Evolutionary conservation across 169 alveolate genomes (phyloP).

Genomic region (Eimeria tenella): DNA sequence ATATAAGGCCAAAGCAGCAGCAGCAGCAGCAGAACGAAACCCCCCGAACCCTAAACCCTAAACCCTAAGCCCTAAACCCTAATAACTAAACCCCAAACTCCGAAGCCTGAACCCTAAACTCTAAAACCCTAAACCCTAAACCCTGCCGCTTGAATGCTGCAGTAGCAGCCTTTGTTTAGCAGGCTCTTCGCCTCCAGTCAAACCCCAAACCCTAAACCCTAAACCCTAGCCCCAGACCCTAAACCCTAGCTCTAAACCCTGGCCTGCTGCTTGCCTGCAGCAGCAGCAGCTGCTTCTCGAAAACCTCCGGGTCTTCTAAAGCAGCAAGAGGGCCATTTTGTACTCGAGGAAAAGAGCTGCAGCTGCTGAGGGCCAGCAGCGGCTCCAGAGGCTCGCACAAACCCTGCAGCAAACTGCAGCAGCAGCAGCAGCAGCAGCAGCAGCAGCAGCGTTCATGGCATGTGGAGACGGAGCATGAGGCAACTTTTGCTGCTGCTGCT

Average conservation of each 20-base stretch:
- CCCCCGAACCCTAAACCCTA: neutral
- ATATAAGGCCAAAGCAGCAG: neutral
- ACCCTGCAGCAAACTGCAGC: slow-evolving; percentile 12
- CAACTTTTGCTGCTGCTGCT: neutral
- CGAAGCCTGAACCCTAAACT: too few relatives aligned
- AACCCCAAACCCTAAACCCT: too few relatives aligned
- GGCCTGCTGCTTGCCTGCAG: neutral
- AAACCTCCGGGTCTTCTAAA: neutral
- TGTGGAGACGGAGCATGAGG: too few relatives aligned
- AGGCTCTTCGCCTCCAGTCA: too few relatives aligned
- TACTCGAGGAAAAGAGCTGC: neutral
- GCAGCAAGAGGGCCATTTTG: neutral
- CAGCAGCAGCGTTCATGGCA: too few relatives aligned
- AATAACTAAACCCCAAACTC: too few relatives aligned
- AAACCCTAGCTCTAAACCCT: neutral
- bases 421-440: neutral
- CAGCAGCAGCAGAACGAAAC: too few relatives aligned
- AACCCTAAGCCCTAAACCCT: neutral
- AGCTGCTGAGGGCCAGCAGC: slow-evolving; percentile 20
- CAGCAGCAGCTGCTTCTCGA: neutral
- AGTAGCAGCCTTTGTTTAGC: too few relatives aligned
- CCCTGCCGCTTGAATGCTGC: too few relatives aligned
- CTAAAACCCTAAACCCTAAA: too few relatives aligned
- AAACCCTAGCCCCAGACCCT: too few relatives aligned
- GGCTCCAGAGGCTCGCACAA: slow-evolving; percentile 19